phyloP scores from a whole-genome alignment of 2,329 filamentous ascomycete genomes.

The Pleurostoma richardsiae region DNA sequence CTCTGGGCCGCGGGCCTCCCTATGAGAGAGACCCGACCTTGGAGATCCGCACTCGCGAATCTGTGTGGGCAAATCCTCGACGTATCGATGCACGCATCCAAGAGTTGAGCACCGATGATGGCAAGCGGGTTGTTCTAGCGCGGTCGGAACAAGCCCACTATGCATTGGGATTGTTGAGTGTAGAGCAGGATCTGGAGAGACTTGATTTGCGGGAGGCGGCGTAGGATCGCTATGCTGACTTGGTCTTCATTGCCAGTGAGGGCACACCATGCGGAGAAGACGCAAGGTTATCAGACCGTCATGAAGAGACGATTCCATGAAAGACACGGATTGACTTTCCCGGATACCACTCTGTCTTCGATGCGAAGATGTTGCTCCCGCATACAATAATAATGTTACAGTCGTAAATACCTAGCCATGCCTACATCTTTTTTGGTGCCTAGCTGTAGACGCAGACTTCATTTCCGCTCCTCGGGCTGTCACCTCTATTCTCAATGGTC shows the following conservation, averaged over 20 bases:
- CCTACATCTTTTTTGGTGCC: no score
- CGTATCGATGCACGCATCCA: constrained; percentile 47
- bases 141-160: constrained; percentile 63
- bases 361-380: no score
- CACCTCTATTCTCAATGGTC: background rate
- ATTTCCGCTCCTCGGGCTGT: background rate
- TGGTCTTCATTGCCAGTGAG: no score
- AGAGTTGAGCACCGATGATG: constrained; percentile 33
- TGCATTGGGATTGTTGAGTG: constrained; percentile 71
- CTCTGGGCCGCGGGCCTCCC: constrained; percentile 69
- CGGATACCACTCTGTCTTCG: no score
- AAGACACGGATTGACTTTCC: no score
- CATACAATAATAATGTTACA: no score
- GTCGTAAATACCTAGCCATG: no score
- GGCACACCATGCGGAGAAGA: no score
- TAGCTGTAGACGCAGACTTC: no score
- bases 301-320: no score
- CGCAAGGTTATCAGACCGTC: no score
- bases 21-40: constrained; percentile 51
- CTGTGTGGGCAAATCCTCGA: constrained; percentile 44
- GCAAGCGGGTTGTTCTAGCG: constrained; percentile 51
- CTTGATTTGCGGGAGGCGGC: constrained; percentile 46
- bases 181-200: constrained; percentile 70
- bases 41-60: constrained; percentile 25
- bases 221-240: no score